Evolutionary conservation across 352 stramenopile species (phyloP).

Genomic region (Globisporangium solare): DNA sequence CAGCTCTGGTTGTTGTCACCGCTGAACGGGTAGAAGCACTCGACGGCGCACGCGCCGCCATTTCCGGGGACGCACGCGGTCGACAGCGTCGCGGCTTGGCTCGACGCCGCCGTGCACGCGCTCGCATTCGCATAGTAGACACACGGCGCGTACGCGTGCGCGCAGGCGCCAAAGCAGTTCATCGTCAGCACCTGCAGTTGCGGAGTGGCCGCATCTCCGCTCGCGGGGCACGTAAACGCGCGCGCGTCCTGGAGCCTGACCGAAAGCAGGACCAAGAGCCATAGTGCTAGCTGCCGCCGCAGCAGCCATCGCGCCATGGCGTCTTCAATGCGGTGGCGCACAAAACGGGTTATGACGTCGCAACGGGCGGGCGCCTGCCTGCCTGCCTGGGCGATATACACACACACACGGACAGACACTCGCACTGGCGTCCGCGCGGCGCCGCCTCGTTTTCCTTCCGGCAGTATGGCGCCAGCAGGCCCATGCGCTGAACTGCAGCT

Average conservation of each 20-base stretch:
- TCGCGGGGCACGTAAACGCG: slow-evolving; percentile 12
- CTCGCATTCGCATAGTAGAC: slow-evolving; percentile 16
- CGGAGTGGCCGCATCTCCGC: not conserved
- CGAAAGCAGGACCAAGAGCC: too few relatives aligned
- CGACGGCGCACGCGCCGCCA: slow-evolving; percentile 23
- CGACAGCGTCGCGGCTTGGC: not conserved
- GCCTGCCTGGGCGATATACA: not conserved
- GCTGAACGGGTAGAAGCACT: slow-evolving; percentile 35
- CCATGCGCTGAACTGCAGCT: not conserved
- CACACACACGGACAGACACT: not conserved
- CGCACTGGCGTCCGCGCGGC: not conserved
- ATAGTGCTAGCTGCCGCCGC: too few relatives aligned
- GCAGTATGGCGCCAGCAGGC: not conserved
- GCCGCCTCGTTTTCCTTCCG: not conserved
- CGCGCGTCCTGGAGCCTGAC: not conserved
- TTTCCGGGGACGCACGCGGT: slow-evolving; percentile 13
- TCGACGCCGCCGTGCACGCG: slow-evolving; percentile 9
- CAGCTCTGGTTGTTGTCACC: slow-evolving; percentile 16
- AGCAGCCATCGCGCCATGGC: too few relatives aligned
- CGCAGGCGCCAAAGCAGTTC: slow-evolving; percentile 21
- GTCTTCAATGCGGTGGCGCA: too few relatives aligned
- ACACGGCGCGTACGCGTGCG: slow-evolving; percentile 15
- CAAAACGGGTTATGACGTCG: too few relatives aligned
- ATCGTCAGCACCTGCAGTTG: slow-evolving; percentile 17
- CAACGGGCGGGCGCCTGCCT: too few relatives aligned